Percentiles rank a stretch among this genome's conserved stretches.
Conservation (phyloP, 2,329 filamentous ascomycete species). For the Graphilbum fragrans region DNA sequence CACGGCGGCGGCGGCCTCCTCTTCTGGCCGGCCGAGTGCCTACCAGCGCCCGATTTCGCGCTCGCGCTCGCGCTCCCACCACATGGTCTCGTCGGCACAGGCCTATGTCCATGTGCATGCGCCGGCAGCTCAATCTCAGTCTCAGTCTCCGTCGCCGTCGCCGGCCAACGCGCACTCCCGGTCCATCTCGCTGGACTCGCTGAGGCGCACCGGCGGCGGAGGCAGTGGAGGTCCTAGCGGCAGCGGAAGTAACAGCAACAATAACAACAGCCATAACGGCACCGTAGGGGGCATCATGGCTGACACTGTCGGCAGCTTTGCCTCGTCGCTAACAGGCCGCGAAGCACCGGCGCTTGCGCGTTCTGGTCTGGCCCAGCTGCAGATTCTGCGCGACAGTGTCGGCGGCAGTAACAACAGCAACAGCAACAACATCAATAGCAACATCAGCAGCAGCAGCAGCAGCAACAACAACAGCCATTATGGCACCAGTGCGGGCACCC, state of each 20-base stretch:
- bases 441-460: conserved; percentile 40
- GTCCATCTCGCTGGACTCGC: conserved; percentile 2
- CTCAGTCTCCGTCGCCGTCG: neutral
- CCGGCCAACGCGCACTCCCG: neutral
- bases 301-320: neutral
- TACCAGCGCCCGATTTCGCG: neutral
- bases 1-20: neutral
- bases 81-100: neutral
- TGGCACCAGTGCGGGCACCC: no score
- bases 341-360: conserved; percentile 3
- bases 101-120: neutral
- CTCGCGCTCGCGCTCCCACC: neutral
- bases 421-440: conserved; percentile 19
- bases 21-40: neutral
- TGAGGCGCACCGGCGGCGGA: neutral
- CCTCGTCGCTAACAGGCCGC: neutral
- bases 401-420: neutral
- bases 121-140: no score
- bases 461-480: neutral
- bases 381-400: conserved; percentile 7
- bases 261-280: no score
- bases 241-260: no score
- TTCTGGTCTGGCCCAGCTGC: conserved; percentile 6
- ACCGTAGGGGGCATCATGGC: no score
- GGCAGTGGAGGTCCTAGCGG: no score